A percentile compares a stretch with the other conserved stretches of the same genome.
These are phyloP conservation scores for Epichloe coenophiala DNA, from an alignment of 2,329 filamentous ascomycete genomes.

Conservation along the genomic window DNA sequence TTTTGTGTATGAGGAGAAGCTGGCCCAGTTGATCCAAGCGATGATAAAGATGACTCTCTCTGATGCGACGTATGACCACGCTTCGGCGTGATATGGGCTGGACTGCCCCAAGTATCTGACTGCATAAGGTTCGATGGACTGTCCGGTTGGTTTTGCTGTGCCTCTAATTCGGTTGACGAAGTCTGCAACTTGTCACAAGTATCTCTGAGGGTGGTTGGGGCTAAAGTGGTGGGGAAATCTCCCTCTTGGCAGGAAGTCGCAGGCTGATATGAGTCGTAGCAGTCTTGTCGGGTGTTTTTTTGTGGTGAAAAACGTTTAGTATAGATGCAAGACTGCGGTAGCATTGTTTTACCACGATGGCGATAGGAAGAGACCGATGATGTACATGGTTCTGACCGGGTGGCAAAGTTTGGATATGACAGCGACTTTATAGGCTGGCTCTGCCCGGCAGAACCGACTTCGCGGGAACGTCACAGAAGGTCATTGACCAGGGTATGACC, in stretches of 20 bases:
- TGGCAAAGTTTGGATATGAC: conserved; percentile 3
- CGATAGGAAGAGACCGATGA: not conserved
- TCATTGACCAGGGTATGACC: conserved; percentile 5
- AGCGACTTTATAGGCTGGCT: conserved; percentile 4
- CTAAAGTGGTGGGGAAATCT: not conserved
- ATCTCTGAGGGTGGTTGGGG: not conserved
- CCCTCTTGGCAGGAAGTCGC: not conserved
- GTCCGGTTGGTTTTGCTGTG: not conserved
- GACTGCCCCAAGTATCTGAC: conserved; percentile 26
- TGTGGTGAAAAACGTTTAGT: not conserved
- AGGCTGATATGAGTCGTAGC: not conserved
- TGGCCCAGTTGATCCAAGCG: conserved; percentile 45
- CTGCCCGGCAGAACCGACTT: conserved; percentile 4
- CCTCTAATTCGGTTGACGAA: not conserved
- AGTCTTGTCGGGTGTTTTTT: not conserved
- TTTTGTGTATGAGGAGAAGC: conserved; percentile 43
- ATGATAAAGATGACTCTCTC: conserved; percentile 48
- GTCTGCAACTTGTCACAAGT: not conserved
- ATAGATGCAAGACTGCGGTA: not conserved
- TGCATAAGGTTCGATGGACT: conserved; percentile 22
- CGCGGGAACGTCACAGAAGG: conserved; percentile 6
- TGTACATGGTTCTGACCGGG: not conserved
- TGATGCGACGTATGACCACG: conserved; percentile 34
- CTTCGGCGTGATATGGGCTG: conserved; percentile 25
- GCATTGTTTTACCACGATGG: not conserved